Evolutionary conservation across 805 yeast species (phyloP).

Genomic region (Lipomyces sp.): DNA sequence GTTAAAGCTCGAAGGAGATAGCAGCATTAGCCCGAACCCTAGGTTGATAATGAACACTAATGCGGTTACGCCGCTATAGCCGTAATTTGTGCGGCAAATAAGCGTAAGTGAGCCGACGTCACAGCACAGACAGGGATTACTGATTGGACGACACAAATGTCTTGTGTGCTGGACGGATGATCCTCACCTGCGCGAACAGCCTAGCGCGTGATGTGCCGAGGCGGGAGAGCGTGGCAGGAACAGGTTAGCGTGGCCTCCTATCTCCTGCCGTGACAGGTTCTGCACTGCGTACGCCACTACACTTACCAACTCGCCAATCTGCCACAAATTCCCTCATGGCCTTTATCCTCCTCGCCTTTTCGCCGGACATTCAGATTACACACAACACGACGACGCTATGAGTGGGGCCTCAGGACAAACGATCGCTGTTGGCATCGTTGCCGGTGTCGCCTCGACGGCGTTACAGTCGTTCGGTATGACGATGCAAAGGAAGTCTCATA

Average conservation of each 20-base stretch:
- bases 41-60: not conserved
- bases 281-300: not conserved
- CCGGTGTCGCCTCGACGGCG: slow-evolving; percentile 70
- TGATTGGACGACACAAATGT: not conserved
- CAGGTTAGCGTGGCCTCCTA: not conserved
- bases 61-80: not conserved
- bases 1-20: not conserved
- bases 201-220: not conserved
- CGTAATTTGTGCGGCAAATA: not conserved
- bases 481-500: slow-evolving; percentile 77
- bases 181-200: not conserved
- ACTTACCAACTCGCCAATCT: not conserved
- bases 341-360: not conserved
- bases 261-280: not conserved
- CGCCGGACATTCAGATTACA: not conserved
- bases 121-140: not conserved
- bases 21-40: not conserved
- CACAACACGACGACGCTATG: slow-evolving; percentile 19
- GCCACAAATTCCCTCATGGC: not conserved
- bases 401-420: slow-evolving; percentile 37
- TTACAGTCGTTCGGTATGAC: slow-evolving; percentile 82
- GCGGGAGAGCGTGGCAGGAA: not conserved
- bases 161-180: not conserved
- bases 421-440: slow-evolving; percentile 44
- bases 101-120: not conserved